These are phyloP conservation scores for Spergularia bocconei DNA, from an alignment of 148 eudicot species.

Conservation along the genomic window DNA sequence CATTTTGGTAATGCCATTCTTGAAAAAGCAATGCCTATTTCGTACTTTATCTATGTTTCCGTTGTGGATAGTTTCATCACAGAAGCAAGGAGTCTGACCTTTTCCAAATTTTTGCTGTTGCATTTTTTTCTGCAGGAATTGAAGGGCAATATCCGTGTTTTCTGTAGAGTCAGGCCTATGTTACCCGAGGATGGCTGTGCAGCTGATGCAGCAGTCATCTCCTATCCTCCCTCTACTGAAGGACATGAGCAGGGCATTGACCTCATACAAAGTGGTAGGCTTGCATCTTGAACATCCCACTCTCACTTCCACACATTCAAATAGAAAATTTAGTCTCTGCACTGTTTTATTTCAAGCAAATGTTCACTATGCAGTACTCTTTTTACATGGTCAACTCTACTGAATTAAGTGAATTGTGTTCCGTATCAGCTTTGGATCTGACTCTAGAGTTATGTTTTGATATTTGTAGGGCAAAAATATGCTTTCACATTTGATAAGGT, in stretches of 20 bases:
- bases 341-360: not conserved
- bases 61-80: not conserved
- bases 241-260: conserved; percentile 63
- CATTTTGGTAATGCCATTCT: conserved; percentile 50
- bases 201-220: conserved; percentile 41
- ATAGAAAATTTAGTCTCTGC: too few species aligned
- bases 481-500: conserved; percentile 76
- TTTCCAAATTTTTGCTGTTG: not conserved
- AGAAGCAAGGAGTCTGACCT: not conserved
- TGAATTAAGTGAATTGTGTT: not conserved
- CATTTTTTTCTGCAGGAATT: conserved; percentile 47
- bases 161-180: conserved; percentile 73
- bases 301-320: not conserved
- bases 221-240: conserved; percentile 54
- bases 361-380: not conserved
- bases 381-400: not conserved
- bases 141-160: conserved; percentile 84
- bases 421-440: not conserved
- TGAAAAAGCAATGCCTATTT: not conserved
- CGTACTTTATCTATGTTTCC: not conserved
- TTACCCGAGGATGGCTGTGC: conserved; percentile 62
- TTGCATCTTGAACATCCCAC: not conserved
- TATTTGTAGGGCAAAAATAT: conserved; percentile 51
- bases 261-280: conserved; percentile 55
- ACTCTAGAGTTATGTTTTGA: not conserved